A percentile compares a stretch with the other conserved stretches of the same genome.
phyloP scores from a whole-genome alignment of 1,139 yeast species.

The Kodamaea alishanica region DNA sequence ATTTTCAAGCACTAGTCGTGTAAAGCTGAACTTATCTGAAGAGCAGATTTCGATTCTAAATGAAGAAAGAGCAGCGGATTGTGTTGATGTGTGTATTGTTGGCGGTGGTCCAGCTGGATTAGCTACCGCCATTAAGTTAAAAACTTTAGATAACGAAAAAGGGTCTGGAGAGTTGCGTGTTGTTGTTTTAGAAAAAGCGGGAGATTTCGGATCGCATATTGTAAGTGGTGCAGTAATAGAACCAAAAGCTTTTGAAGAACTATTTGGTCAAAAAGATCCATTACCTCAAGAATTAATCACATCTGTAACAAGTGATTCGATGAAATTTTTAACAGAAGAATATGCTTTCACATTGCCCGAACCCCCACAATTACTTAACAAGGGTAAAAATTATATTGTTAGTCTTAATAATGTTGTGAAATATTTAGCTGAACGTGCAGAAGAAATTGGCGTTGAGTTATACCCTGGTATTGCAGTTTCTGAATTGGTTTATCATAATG shows the following conservation, averaged over 20 bases:
- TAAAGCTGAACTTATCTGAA: slow-evolving; percentile 16
- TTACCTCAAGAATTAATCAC: slow-evolving; percentile 75
- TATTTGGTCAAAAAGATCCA: slow-evolving; percentile 80
- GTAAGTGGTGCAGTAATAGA: slow-evolving; percentile 93
- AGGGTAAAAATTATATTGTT: slow-evolving; percentile 78
- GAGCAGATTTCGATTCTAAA: slow-evolving; percentile 38
- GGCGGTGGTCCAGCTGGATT: slow-evolving; percentile 99
- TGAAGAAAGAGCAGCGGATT: slow-evolving; percentile 69
- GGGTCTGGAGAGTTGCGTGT: slow-evolving; percentile 74
- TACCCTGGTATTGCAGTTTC: slow-evolving; percentile 91
- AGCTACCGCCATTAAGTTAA: slow-evolving; percentile 85
- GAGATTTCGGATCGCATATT: slow-evolving; percentile 88
- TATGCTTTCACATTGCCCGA: slow-evolving; percentile 73
- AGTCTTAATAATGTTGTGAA: slow-evolving; percentile 79
- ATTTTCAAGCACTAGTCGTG: neutral
- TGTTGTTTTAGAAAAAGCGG: slow-evolving; percentile 85
- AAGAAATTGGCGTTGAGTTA: slow-evolving; percentile 87
- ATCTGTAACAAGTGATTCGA: slow-evolving; percentile 61
- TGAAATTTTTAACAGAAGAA: slow-evolving; percentile 62
- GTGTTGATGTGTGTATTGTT: slow-evolving; percentile 89
- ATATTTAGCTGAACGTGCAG: slow-evolving; percentile 84
- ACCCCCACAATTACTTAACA: slow-evolving; percentile 86
- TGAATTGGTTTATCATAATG: slow-evolving; percentile 64
- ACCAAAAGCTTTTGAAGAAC: slow-evolving; percentile 79
- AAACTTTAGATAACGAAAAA: slow-evolving; percentile 72